phyloP scores from a whole-genome alignment of 139 green algal species.

The Chlorella sp. region DNA sequence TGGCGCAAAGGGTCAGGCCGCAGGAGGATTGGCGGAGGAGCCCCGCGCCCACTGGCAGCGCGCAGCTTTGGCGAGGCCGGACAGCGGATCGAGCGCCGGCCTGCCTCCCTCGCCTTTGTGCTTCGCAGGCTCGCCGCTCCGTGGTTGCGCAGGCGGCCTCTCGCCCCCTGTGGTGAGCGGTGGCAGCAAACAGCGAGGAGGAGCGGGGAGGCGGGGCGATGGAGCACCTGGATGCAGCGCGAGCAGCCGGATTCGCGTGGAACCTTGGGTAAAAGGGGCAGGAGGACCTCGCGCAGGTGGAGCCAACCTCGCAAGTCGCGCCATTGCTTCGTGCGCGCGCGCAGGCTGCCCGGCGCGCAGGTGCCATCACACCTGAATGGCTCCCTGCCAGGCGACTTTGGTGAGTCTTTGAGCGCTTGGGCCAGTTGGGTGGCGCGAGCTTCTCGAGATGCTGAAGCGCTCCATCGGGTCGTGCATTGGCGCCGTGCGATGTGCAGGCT shows the following conservation, averaged over 20 bases:
- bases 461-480: background rate
- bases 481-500: slow-evolving; percentile 14
- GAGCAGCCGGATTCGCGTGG: background rate
- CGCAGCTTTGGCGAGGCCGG: too few relatives aligned
- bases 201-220: too few relatives aligned
- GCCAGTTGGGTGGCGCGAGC: background rate
- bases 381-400: slow-evolving; percentile 38
- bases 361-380: slow-evolving; percentile 44
- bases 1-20: too few relatives aligned
- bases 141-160: background rate
- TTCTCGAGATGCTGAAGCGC: background rate
- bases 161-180: slow-evolving; percentile 3
- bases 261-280: background rate
- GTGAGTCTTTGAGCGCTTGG: slow-evolving; percentile 1
- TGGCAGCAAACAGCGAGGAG: background rate
- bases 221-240: background rate
- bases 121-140: background rate
- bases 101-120: too few relatives aligned
- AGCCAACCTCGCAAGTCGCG: background rate
- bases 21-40: too few relatives aligned
- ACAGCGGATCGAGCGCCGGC: too few relatives aligned
- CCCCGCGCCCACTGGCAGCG: too few relatives aligned
- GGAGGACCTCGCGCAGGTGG: background rate
- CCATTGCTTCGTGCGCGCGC: background rate
- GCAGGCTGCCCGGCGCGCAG: slow-evolving; percentile 40